Evolutionary conservation across 805 yeast genomes (phyloP).

Genomic region (Priceomyces carsonii): DNA sequence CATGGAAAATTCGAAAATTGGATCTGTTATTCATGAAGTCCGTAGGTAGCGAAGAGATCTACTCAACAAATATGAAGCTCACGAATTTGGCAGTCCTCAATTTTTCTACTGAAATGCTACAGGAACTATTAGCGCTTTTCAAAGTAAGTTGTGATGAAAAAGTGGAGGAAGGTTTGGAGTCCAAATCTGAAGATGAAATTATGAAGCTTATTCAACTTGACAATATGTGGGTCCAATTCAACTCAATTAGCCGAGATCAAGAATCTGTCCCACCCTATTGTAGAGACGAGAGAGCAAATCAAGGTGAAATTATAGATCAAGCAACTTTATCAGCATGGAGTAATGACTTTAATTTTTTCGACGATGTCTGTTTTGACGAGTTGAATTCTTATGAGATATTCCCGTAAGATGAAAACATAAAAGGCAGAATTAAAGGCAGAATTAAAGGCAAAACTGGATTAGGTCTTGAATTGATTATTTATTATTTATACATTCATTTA

Average conservation of each 20-base stretch:
- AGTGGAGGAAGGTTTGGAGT: not conserved
- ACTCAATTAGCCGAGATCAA: conserved; percentile 5
- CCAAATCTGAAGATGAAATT: conserved; percentile 7
- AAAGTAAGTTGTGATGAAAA: not conserved
- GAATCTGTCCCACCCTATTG: conserved; percentile 6
- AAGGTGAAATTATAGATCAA: not conserved
- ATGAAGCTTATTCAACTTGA: conserved; percentile 10
- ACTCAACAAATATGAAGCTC: not conserved
- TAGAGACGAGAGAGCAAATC: not conserved
- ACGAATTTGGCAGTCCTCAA: conserved; percentile 1
- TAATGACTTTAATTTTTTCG: conserved; percentile 6
- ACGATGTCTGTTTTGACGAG: conserved; percentile 4
- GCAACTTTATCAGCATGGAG: conserved; percentile 3
- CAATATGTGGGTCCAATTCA: conserved; percentile 14
- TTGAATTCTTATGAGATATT: not conserved
- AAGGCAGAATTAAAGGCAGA: too few relatives aligned
- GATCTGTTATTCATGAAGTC: conserved; percentile 4
- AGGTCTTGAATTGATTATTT: too few relatives aligned
- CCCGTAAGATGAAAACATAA: too few relatives aligned
- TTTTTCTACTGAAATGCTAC: conserved; percentile 2
- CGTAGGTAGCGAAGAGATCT: conserved; percentile 3
- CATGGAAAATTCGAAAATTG: conserved; percentile 30
- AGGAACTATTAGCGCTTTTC: conserved; percentile 1
- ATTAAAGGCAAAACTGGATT: too few relatives aligned
- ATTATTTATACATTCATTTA: too few relatives aligned